Evolutionary conservation across 441 rosid genomes (phyloP).

Genomic region (Erodium texanum): DNA sequence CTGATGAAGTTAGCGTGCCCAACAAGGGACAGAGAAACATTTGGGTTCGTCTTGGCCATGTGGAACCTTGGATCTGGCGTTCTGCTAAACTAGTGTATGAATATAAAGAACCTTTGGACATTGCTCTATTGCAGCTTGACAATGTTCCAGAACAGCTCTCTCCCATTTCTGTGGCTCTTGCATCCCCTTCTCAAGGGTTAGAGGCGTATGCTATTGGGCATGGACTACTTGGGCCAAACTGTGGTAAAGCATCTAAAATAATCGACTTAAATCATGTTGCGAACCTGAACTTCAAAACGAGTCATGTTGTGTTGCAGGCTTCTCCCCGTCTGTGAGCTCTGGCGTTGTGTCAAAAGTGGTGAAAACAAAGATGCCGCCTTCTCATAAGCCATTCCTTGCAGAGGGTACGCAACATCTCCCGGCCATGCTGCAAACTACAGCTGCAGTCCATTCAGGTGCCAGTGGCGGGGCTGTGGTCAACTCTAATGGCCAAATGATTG

Average conservation of each 20-base stretch:
- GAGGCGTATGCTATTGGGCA: constrained; percentile 76
- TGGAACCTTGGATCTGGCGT: constrained; percentile 70
- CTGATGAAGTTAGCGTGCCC: constrained; percentile 28
- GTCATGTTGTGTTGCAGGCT: constrained; percentile 45
- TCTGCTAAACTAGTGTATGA: constrained; percentile 64
- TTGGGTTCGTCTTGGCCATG: constrained; percentile 62
- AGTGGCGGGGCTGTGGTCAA: constrained; percentile 93
- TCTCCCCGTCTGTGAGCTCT: constrained; percentile 68
- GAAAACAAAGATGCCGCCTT: constrained; percentile 32
- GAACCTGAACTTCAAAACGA: too few relatives aligned
- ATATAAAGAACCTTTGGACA: constrained; percentile 74
- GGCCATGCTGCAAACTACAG: constrained; percentile 93
- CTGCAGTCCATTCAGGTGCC: constrained; percentile 90
- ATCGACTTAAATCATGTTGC: too few relatives aligned
- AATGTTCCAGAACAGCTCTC: constrained; percentile 49
- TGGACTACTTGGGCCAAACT: constrained; percentile 84
- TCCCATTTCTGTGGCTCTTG: constrained; percentile 41
- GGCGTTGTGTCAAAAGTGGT: constrained; percentile 86
- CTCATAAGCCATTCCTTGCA: constrained; percentile 24
- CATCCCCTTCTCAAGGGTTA: constrained; percentile 59
- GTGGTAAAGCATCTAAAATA: constrained; percentile 42
- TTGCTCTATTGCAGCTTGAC: constrained; percentile 72
- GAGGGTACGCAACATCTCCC: constrained; percentile 33
- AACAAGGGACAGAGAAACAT: constrained; percentile 35
- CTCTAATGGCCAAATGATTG: constrained; percentile 75